Evolutionary conservation across 1,284 basidiomycete species (phyloP).

Genomic region (Cryptococcus maquisensis): DNA sequence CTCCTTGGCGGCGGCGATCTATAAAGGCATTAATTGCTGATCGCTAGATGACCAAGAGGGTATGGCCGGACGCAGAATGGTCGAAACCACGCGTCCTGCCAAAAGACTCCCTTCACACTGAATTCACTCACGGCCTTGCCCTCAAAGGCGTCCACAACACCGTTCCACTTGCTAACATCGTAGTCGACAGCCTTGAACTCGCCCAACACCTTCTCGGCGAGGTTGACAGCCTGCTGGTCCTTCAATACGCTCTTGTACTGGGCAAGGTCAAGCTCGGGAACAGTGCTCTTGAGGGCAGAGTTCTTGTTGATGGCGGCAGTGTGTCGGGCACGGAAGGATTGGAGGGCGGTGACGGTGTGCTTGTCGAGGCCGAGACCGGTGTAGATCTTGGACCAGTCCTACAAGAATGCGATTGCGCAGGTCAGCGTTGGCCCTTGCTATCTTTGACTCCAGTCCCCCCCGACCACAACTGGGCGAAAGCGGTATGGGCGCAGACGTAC

Average conservation of each 20-base stretch:
- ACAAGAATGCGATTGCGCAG: slow-evolving; percentile 2
- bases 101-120: background rate
- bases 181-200: slow-evolving; percentile 97
- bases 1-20: slow-evolving; percentile 89
- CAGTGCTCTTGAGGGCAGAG: slow-evolving; percentile 63
- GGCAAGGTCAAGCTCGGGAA: slow-evolving; percentile 66
- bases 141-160: slow-evolving; percentile 96
- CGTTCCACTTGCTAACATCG: slow-evolving; percentile 84
- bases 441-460: too few species aligned
- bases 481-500: slow-evolving; percentile 48
- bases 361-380: slow-evolving; percentile 85
- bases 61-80: too few species aligned
- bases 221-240: slow-evolving; percentile 87
- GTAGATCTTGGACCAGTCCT: slow-evolving; percentile 93
- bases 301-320: slow-evolving; percentile 78
- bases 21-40: slow-evolving; percentile 5
- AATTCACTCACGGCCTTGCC: slow-evolving; percentile 76
- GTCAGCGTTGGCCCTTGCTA: background rate
- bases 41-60: background rate
- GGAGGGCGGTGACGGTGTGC: slow-evolving; percentile 83
- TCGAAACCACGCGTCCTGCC: too few species aligned
- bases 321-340: slow-evolving; percentile 95
- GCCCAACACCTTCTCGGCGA: slow-evolving; percentile 84
- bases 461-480: background rate
- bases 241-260: slow-evolving; percentile 89